Evolutionary conservation across 495 filamentous ascomycete genomes (phyloP).

Genomic region (Chaetomium cochliodes): DNA sequence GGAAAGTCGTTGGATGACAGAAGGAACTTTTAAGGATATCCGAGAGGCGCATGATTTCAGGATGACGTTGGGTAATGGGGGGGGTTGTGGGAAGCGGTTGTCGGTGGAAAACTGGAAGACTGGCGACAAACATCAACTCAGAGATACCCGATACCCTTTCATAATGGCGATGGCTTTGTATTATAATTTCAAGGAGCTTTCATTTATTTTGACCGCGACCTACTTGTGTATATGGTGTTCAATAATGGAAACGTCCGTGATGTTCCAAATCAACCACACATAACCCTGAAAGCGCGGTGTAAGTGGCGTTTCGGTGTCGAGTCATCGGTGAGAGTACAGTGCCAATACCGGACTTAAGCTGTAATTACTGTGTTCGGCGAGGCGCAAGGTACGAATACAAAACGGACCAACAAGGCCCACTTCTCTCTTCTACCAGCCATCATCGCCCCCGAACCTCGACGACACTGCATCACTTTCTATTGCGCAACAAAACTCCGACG

Average conservation of each 20-base stretch:
- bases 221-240: background rate
- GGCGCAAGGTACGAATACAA: background rate
- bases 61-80: background rate
- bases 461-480: background rate
- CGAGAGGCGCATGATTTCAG: background rate
- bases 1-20: background rate
- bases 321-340: constrained; percentile 4
- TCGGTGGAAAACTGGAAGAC: background rate
- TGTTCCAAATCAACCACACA: background rate
- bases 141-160: constrained; percentile 14
- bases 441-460: background rate
- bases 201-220: background rate
- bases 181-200: no score
- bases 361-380: no score
- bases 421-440: background rate
- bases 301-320: constrained; percentile 5
- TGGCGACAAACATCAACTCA: background rate
- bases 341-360: no score
- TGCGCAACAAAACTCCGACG: background rate
- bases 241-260: background rate
- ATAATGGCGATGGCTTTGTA: constrained; percentile 1
- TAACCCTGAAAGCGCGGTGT: constrained; percentile 4
- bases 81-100: background rate
- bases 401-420: constrained; percentile 7
- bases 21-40: background rate